Evolutionary conservation across 352 stramenopile species (phyloP).

Genomic region (Peronosclerospora sorghi): DNA sequence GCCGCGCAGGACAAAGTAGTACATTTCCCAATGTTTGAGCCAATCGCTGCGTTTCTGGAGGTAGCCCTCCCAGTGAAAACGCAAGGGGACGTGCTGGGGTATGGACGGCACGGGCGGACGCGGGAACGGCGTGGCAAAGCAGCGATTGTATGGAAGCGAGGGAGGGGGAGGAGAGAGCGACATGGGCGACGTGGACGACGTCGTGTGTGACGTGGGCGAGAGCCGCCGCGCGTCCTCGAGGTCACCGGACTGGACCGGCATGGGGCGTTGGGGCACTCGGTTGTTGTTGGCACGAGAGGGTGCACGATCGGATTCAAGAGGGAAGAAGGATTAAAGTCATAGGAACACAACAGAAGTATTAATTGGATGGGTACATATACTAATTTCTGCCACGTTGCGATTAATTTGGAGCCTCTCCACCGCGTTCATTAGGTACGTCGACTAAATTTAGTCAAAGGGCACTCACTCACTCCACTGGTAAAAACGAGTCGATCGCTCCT

Average conservation of each 20-base stretch:
- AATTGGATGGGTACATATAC: too few species aligned
- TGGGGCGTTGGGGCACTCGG: background rate
- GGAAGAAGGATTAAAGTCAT: too few species aligned
- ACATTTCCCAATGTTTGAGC: constrained; percentile 86
- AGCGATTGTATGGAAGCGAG: background rate
- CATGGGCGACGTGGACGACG: constrained; percentile 12
- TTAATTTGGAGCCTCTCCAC: too few species aligned
- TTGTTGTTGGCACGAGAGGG: too few species aligned
- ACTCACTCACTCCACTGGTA: too few species aligned
- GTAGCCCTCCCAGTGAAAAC: constrained; percentile 77
- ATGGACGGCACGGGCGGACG: background rate
- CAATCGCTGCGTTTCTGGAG: constrained; percentile 83
- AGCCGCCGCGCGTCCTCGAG: background rate
- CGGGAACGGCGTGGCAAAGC: constrained; percentile 8
- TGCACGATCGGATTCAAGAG: too few species aligned
- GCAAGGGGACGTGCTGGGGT: constrained; percentile 31
- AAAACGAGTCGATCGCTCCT: too few species aligned
- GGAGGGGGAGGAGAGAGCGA: constrained; percentile 14
- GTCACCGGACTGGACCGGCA: background rate
- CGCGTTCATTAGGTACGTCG: too few species aligned
- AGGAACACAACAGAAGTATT: too few species aligned
- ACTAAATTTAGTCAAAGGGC: too few species aligned
- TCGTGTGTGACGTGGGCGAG: background rate
- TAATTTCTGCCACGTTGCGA: too few species aligned
- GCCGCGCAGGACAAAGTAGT: constrained; percentile 75